These are phyloP conservation scores for Patellifolia procumbens DNA, from an alignment of 179 eudicot genomes.

Conservation along the genomic window DNA sequence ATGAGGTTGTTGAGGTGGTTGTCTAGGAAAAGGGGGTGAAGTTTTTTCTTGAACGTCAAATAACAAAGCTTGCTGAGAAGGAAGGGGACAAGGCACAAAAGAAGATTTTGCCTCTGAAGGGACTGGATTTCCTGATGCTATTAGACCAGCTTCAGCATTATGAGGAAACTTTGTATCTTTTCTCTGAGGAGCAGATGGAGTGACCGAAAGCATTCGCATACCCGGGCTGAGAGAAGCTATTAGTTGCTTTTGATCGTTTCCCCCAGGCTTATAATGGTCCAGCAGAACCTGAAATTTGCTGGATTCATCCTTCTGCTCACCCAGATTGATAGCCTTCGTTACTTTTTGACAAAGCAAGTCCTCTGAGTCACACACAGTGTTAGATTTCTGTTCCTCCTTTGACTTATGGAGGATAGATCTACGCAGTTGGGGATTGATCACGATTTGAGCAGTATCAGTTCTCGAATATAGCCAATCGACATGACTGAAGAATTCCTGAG, in stretches of 20 bases:
- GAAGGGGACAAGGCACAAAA: constrained; percentile 20
- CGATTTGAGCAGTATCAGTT: constrained; percentile 53
- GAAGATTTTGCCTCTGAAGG: constrained; percentile 7
- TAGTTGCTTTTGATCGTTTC: background rate
- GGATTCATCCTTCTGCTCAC: constrained; percentile 30
- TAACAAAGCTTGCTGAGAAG: constrained; percentile 25
- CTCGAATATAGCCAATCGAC: constrained; percentile 80
- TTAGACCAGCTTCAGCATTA: constrained; percentile 7
- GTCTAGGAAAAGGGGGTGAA: constrained; percentile 7
- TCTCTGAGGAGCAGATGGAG: background rate
- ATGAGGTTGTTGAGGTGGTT: constrained; percentile 10
- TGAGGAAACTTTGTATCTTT: constrained; percentile 13
- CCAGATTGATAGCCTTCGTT: constrained; percentile 25
- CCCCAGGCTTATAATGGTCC: constrained; percentile 11
- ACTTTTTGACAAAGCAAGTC: constrained; percentile 13
- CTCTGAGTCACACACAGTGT: constrained; percentile 16
- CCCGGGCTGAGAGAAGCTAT: constrained; percentile 1
- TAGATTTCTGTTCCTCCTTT: constrained; percentile 30
- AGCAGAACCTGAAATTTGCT: constrained; percentile 12
- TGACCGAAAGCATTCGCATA: constrained; percentile 5
- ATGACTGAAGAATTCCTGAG: constrained; percentile 73
- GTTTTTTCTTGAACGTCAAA: background rate
- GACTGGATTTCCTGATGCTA: constrained; percentile 4
- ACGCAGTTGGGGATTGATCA: constrained; percentile 39
- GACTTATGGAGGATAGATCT: constrained; percentile 28